Evolutionary conservation across 2,329 filamentous ascomycete genomes (phyloP), one percentile per base, ranked within the genome.

Genomic region (Plectosphaerella sp.): DNA sequence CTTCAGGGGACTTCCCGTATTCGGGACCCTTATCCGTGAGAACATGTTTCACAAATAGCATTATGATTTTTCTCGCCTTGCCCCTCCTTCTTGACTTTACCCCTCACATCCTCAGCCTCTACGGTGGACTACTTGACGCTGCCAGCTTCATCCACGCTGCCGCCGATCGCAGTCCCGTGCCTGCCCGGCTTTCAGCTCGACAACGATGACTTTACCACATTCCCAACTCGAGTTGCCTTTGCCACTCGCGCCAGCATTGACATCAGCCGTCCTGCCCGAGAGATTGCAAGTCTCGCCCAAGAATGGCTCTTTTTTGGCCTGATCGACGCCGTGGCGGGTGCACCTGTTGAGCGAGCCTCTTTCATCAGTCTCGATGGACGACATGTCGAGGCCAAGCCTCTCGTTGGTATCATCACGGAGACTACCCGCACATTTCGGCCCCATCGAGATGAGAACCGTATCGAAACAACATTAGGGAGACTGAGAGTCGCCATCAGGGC

Each of bases 281-380:
- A 48, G 35, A n/a, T 18, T 25, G 47, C 36, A 5, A 24, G 18
- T 12, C 12, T 41, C 4, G 18, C 41, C n/a, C 47, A 48, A 15
- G 36, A 48, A 16, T 48, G 47, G 47, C 22, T 48, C 2, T 48
- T 48, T 18, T 48, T 48, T 12, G 47, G 47, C 20, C 16, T 48
- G 12, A 41, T 48, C 18, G 47, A 48, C 3, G 33, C 28, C 9
- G 33, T 48, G 5, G 15, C 35, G 9, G 47, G 28, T 11, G 18
- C 39, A 33, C 47, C 47, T 6, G 6, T 41, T 3, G 16, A 11
- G 15, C 47, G 47, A 4, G 28, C 47, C 14, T 41, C 20, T 15
- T 48, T 33, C 12, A 35, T 48, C 25, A 18, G 6, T 35, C 18
- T 41, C 20, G 18, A 24, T 25, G 14, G 22, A 39, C 18, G 9